Percentiles rank a stretch among this genome's conserved stretches.
Conservation (phyloP, 1,284 basidiomycete species). For the Phellinidium pouzarii region DNA sequence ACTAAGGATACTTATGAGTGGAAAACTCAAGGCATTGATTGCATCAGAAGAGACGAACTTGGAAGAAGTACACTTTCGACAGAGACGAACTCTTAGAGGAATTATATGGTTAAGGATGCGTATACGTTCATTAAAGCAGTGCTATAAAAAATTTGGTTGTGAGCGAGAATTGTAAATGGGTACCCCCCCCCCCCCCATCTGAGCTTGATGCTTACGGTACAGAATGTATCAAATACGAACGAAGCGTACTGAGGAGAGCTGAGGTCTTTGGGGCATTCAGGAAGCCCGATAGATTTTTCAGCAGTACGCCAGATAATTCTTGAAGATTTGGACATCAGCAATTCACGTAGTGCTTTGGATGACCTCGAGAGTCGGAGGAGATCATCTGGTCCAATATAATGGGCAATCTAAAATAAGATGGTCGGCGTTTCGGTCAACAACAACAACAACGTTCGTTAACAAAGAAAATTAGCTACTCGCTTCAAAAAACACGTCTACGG, state of each 20-base stretch:
- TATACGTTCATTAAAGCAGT: background rate
- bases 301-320: constrained; percentile 12
- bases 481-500: background rate
- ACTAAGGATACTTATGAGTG: background rate
- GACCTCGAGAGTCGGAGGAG: constrained; percentile 14
- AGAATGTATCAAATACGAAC: constrained; percentile 13
- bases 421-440: background rate
- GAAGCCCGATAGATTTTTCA: background rate
- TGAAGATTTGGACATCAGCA: constrained; percentile 13
- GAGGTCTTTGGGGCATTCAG: constrained; percentile 14
- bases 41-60: background rate
- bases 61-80: background rate
- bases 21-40: too few species aligned
- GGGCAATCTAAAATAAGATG: constrained; percentile 15
- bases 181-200: background rate
- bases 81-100: background rate
- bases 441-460: background rate
- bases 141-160: background rate
- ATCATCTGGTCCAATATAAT: constrained; percentile 10
- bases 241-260: constrained; percentile 13
- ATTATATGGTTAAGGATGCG: too few species aligned
- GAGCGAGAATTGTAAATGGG: too few species aligned
- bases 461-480: background rate
- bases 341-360: background rate
- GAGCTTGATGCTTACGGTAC: constrained; percentile 1